Percentiles rank a stretch among this genome's conserved stretches.
Conservation (phyloP, 495 filamentous ascomycete species). For the Glonium stellatum region DNA sequence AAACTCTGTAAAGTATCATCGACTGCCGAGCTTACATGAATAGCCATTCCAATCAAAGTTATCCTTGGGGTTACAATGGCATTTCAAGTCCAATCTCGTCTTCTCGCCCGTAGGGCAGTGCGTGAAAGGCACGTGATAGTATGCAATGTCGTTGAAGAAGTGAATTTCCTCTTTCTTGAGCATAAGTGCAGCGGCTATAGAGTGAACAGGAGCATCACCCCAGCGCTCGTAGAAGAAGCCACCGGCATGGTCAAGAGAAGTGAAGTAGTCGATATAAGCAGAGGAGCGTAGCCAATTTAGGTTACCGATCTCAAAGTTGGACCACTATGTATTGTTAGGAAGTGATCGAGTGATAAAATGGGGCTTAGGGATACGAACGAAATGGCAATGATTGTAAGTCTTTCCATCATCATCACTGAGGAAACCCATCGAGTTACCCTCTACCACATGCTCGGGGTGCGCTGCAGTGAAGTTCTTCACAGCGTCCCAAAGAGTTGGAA, state of each 20-base stretch:
- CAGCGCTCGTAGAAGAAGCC: slow-evolving; percentile 59
- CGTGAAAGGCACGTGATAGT: slow-evolving; percentile 98
- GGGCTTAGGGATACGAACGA: slow-evolving; percentile 47
- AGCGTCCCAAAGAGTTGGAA: slow-evolving; percentile 91
- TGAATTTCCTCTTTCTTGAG: slow-evolving; percentile 89
- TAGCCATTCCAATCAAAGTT: slow-evolving; percentile 99
- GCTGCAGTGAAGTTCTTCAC: slow-evolving; percentile 83
- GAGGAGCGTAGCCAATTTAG: slow-evolving; percentile 53
- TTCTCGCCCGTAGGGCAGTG: slow-evolving; percentile 91
- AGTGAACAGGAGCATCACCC: slow-evolving; percentile 65
- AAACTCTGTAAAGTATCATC: slow-evolving; percentile 19
- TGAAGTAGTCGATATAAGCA: slow-evolving; percentile 51
- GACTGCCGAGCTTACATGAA: slow-evolving; percentile 61
- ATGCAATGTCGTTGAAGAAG: slow-evolving; percentile 98
- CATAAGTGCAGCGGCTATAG: slow-evolving; percentile 82
- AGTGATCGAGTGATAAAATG: neutral
- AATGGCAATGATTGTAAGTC: slow-evolving; percentile 93
- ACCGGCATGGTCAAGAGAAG: slow-evolving; percentile 49
- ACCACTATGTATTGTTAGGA: slow-evolving; percentile 33
- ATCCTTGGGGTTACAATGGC: slow-evolving; percentile 87
- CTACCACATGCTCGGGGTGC: slow-evolving; percentile 78
- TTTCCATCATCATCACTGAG: slow-evolving; percentile 79
- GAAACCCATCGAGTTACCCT: slow-evolving; percentile 83
- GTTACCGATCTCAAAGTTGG: slow-evolving; percentile 59
- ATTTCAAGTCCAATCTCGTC: slow-evolving; percentile 70